Base-by-base conservation (phyloP, 345 rosid species). In the Salix dunnii region DNA sequence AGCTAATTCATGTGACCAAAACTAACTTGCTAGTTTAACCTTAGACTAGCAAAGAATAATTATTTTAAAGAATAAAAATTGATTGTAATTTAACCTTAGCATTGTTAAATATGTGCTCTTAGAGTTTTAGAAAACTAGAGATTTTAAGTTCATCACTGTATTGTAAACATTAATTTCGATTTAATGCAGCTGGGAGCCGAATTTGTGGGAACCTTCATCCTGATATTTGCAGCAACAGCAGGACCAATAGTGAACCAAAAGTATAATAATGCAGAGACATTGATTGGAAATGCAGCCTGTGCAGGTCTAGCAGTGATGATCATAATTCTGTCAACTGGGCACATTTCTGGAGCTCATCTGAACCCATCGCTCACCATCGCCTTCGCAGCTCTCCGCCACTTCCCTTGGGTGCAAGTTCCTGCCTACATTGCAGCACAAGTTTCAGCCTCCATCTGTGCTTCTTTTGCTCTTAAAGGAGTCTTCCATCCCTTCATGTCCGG, bases 221-320 rank as follows among this genome's bases (percentile, higher is more conserved):
- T 96, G 58, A 93, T 96, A 74, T 96, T 96, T 75, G 90, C 91
- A 4, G 99, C 99, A 13, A 83, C 98, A 5, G 99, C 98, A 0
- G 99, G 87, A 2, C 98, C 99, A 17, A 96, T 96, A 53, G 99
- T 96, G 82, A 87, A 96, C 86, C 91, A 96, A 38, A 96, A 93
- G 82, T 91, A 92, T 84, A 25, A 69, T 25, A 87, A 91, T 21
- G 97, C 87, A 0, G 99, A 96, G 80, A 81, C 93, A 0, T 83
- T 93, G 78, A 91, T 96, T 11, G 99, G 99, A 7, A 96, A 93
- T 55, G 99, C 99, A 0, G 93, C 98, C 0, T 93, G 92, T 8
- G 88, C 99, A 0, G 99, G 99, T 8, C 85, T 96, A 16, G 99
- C 99, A 0, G 99, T 90, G 70, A 96, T 96, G 99, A 90, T 96